Conservation (phyloP, 306 rosid genomes). For the Vicia faba region DNA sequence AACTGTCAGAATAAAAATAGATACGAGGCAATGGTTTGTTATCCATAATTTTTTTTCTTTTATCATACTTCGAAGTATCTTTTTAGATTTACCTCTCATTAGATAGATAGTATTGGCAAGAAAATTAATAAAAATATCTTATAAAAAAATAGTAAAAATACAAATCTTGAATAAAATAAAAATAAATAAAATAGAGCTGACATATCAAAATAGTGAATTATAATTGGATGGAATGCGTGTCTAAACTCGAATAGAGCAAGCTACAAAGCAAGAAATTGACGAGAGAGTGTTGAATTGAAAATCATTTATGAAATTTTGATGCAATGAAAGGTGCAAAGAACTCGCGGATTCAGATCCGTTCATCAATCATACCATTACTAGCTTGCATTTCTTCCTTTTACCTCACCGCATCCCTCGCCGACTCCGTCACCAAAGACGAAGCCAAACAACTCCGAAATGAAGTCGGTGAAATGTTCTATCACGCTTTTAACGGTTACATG, state of each 20-base stretch:
- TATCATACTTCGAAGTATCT: too few species aligned
- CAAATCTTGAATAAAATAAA: too few species aligned
- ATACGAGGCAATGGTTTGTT: too few species aligned
- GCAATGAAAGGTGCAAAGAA: constrained; percentile 46
- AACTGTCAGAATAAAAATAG: too few species aligned
- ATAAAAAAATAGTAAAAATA: too few species aligned
- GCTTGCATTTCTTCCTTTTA: constrained; percentile 2
- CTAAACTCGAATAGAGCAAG: not conserved
- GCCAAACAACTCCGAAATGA: constrained; percentile 76
- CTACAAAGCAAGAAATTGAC: not conserved
- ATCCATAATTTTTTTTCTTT: too few species aligned
- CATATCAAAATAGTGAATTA: not conserved
- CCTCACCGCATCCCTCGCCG: constrained; percentile 45
- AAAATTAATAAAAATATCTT: too few species aligned
- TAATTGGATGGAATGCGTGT: not conserved
- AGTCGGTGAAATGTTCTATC: constrained; percentile 92
- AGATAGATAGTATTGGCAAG: too few species aligned
- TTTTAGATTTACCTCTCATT: too few species aligned
- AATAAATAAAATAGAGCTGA: not conserved
- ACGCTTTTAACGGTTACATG: constrained; percentile 95
- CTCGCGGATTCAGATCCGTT: constrained; percentile 43
- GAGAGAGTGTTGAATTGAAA: not conserved
- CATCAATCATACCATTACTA: constrained; percentile 31
- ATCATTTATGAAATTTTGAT: not conserved
- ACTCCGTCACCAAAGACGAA: constrained; percentile 68